Conservation (phyloP, 2,329 filamentous ascomycete genomes). For the Bisporella sp. region DNA sequence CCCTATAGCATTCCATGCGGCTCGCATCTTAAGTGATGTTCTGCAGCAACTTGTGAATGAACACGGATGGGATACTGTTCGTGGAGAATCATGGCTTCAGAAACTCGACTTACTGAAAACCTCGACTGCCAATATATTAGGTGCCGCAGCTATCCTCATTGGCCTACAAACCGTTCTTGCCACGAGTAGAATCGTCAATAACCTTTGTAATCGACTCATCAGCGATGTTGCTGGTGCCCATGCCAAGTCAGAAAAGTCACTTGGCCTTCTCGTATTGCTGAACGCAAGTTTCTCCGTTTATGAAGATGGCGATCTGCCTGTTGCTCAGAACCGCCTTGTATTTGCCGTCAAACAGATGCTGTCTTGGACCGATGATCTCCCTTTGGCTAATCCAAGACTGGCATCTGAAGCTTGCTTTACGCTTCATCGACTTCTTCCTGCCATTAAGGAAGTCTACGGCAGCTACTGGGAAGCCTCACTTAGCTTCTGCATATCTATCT, state of each 20-base stretch:
- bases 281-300: conserved; percentile 47
- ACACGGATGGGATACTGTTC: conserved; percentile 36
- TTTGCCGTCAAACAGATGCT: conserved; percentile 78
- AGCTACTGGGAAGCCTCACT: conserved; percentile 72
- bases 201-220: conserved; percentile 51
- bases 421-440: conserved; percentile 58
- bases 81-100: conserved; percentile 41
- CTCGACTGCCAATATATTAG: conserved; percentile 38
- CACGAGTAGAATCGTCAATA: conserved; percentile 41
- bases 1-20: conserved; percentile 43
- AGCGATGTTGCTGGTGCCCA: conserved; percentile 51
- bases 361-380: conserved; percentile 55
- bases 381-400: conserved; percentile 33
- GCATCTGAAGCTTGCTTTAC: conserved; percentile 47
- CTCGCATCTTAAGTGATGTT: conserved; percentile 44
- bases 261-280: conserved; percentile 45
- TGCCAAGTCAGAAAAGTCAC: conserved; percentile 35
- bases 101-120: conserved; percentile 41
- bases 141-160: conserved; percentile 41
- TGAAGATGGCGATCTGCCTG: conserved; percentile 43
- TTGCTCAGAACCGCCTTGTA: conserved; percentile 46
- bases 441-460: conserved; percentile 77
- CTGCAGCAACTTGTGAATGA: conserved; percentile 39
- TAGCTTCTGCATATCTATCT: conserved; percentile 50
- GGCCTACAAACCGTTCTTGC: conserved; percentile 43